Base-by-base conservation (phyloP, 768 basidiomycete genomes). In the Trametes gibbosa region DNA sequence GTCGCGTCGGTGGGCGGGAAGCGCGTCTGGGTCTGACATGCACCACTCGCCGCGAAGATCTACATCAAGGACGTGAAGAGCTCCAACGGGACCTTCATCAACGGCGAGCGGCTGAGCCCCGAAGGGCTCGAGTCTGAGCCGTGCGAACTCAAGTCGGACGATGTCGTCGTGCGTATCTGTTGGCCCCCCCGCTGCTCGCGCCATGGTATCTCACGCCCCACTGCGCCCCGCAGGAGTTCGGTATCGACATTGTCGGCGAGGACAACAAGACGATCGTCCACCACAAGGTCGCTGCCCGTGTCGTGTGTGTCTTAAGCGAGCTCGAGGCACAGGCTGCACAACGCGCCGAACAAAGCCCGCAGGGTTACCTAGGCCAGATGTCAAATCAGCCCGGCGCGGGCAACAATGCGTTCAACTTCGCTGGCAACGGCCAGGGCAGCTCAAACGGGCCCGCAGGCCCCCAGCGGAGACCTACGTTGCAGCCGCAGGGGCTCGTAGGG, bases 1-100 rank as follows among this genome's bases (percentile, higher is more conserved):
- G 37, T 39, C 37, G 37, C 37, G 37, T 39, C 29, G 29, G 16
- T 41, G 25, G 27, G n/a, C 24, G 27, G 42, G 58, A 21, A 37
- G 37, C 34, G 42, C 47, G 45, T 50, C 17, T 43, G 35, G 58
- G 50, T 46, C 50, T 64, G 52, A 65, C 53, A 41, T 13, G 27
- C 21, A 34, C 52, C 47, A 52, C 53, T 46, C 56, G 32, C 52
- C 53, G 37, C 56, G 35, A 23, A 98, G 94, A 95, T 98, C 74
- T 96, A 77, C 79, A 98, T 99, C 80, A 96, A 94, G 75, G 97
- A 98, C 73, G 94, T 98, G 70, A 96, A 96, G 78, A 93, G 90
- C 64, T 95, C 92, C 0, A 99, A 99, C 64, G 97, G 97, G 1
- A 99, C 97, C 6, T 99, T 98, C 71, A 95, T 99, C 72, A 98